Percentiles rank a stretch among this genome's conserved stretches.
These are phyloP conservation scores for Psilocybe cubensis DNA, from an alignment of 768 basidiomycete genomes.

Conservation along the genomic window DNA sequence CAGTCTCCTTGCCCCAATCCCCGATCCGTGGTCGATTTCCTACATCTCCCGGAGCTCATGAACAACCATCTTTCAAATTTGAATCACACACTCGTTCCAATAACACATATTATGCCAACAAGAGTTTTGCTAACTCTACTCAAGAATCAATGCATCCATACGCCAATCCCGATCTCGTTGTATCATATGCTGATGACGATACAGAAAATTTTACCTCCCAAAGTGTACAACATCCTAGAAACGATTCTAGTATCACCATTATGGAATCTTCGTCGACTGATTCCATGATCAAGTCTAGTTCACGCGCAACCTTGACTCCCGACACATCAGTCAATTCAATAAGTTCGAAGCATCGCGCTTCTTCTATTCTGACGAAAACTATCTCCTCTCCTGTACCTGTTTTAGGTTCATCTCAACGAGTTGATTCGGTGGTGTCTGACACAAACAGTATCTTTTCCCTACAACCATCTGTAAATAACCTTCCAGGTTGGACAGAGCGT, in stretches of 20 bases:
- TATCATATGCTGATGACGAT: slow-evolving; percentile 37
- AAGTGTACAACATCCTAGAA: slow-evolving; percentile 36
- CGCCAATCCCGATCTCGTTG: slow-evolving; percentile 75
- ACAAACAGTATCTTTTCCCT: slow-evolving; percentile 24
- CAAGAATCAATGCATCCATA: slow-evolving; percentile 69
- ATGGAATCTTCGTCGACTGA: slow-evolving; percentile 40
- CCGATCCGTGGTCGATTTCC: slow-evolving; percentile 29
- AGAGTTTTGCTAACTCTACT: slow-evolving; percentile 14
- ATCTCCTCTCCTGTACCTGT: slow-evolving; percentile 61
- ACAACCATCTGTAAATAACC: slow-evolving; percentile 29
- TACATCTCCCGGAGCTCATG: slow-evolving; percentile 14
- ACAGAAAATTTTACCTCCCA: slow-evolving; percentile 30
- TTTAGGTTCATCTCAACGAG: slow-evolving; percentile 29
- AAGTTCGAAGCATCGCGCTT: slow-evolving; percentile 29
- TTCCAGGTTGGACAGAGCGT: slow-evolving; percentile 59
- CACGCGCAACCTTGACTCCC: slow-evolving; percentile 36
- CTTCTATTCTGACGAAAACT: slow-evolving; percentile 49
- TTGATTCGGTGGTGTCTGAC: slow-evolving; percentile 28
- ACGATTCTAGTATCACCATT: slow-evolving; percentile 56
- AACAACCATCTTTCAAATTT: slow-evolving; percentile 8
- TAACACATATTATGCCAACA: slow-evolving; percentile 18
- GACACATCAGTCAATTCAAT: slow-evolving; percentile 38
- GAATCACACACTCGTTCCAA: slow-evolving; percentile 16
- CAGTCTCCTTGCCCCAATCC: slow-evolving; percentile 34
- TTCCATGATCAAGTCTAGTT: slow-evolving; percentile 34